Conservation (phyloP, 306 rosid species). For the Sphenostylis stenocarpa region DNA sequence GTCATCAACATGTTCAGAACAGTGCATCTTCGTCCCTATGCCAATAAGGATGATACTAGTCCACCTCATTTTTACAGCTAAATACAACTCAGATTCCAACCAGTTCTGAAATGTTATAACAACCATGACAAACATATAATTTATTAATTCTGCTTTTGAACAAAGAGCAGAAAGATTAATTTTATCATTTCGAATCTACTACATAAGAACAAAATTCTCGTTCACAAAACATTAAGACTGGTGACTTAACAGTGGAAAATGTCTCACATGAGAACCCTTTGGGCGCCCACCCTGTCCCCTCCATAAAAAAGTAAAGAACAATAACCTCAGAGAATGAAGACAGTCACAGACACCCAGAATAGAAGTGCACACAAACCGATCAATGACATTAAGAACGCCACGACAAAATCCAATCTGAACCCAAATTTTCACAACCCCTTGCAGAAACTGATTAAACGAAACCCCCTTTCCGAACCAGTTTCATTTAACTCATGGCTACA, state of each 20-base stretch:
- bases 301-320: not conserved
- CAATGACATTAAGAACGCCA: not conserved
- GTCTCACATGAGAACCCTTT: not conserved
- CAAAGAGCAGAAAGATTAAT: not conserved
- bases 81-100: not conserved
- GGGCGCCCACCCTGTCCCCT: not conserved
- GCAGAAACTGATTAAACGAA: conserved; percentile 15
- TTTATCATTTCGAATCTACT: not conserved
- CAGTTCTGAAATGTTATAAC: not conserved
- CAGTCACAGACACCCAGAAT: conserved; percentile 1
- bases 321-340: conserved; percentile 7
- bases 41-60: too few relatives aligned
- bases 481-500: not conserved
- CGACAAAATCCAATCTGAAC: not conserved
- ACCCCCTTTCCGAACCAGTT: not conserved
- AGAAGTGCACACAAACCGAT: not conserved
- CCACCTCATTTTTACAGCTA: not conserved
- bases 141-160: not conserved
- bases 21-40: not conserved
- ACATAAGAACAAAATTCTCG: not conserved
- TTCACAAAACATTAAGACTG: not conserved
- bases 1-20: not conserved
- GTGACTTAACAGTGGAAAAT: not conserved
- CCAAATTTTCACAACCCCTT: conserved; percentile 10
- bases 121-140: not conserved